These are phyloP conservation scores for Arabidopsis hybrid DNA, from an alignment of 441 rosid genomes.

Conservation along the genomic window DNA sequence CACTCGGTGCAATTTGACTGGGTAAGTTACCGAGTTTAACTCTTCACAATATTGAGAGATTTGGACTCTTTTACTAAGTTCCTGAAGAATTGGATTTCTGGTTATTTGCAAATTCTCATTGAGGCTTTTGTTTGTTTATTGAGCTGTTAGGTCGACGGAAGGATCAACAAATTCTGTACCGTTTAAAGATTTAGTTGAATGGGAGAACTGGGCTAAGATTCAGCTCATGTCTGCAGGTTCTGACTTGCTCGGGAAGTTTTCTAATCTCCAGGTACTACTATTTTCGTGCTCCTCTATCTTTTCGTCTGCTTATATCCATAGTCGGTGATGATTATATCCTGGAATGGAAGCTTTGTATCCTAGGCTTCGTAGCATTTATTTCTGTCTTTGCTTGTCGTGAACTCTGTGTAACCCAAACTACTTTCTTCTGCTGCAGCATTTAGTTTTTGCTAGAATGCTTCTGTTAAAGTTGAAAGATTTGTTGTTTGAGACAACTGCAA, in stretches of 20 bases:
- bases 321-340: too few species aligned
- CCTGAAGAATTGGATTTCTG: background rate
- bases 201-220: slow-evolving; percentile 89
- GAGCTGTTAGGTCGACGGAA: slow-evolving; percentile 58
- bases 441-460: slow-evolving; percentile 83
- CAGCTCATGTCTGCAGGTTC: slow-evolving; percentile 89
- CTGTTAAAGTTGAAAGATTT: slow-evolving; percentile 80
- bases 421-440: slow-evolving; percentile 55
- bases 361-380: too few species aligned
- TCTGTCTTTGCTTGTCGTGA: background rate
- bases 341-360: too few species aligned
- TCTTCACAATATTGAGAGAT: background rate
- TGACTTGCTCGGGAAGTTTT: slow-evolving; percentile 85
- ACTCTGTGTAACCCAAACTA: background rate
- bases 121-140: background rate
- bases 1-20: slow-evolving; percentile 73
- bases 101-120: slow-evolving; percentile 17
- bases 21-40: slow-evolving; percentile 48
- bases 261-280: slow-evolving; percentile 76
- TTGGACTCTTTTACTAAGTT: background rate
- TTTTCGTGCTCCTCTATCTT: background rate
- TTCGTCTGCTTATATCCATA: background rate
- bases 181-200: slow-evolving; percentile 56
- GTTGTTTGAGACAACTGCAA: slow-evolving; percentile 57
- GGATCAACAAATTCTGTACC: slow-evolving; percentile 59